A percentile compares a stretch with the other conserved stretches of the same genome.
Conservation (phyloP, 2,329 filamentous ascomycete genomes). For the Aspergillus pseudoterreus region DNA sequence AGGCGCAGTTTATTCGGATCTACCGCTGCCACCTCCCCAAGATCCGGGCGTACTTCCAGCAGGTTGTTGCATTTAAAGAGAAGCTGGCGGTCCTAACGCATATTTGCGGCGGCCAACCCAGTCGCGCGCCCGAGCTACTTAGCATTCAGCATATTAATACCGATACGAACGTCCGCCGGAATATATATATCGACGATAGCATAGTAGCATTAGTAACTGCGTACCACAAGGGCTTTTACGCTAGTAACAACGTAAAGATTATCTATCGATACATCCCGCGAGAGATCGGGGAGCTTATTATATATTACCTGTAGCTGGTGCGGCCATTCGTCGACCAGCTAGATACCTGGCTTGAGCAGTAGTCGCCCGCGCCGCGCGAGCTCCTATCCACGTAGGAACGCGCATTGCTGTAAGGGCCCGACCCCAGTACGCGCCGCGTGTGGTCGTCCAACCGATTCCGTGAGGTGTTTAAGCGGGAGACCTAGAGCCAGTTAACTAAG, state of each 20-base stretch:
- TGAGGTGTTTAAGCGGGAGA: neutral
- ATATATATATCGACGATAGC: too few species aligned
- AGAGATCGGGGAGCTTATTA: too few species aligned
- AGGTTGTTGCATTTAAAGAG: constrained; percentile 1
- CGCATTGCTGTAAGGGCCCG: neutral
- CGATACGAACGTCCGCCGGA: too few species aligned
- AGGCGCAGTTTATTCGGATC: neutral
- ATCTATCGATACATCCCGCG: too few species aligned
- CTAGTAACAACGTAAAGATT: too few species aligned
- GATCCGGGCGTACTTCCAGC: neutral
- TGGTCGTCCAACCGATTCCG: neutral
- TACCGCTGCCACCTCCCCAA: neutral
- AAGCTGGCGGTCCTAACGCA: neutral
- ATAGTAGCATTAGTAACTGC: too few species aligned
- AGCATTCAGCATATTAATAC: too few species aligned
- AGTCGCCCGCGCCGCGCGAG: too few species aligned
- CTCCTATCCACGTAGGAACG: neutral
- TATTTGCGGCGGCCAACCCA: neutral
- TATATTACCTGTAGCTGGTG: constrained; percentile 3
- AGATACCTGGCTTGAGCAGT: too few species aligned
- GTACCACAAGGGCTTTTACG: too few species aligned
- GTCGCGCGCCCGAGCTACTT: neutral
- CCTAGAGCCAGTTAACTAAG: neutral
- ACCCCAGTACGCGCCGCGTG: neutral
- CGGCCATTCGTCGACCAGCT: neutral